These are phyloP conservation scores for Rhizopus sp. DNA, from an alignment of 371 early-diverging fungal species.

Conservation along the genomic window DNA sequence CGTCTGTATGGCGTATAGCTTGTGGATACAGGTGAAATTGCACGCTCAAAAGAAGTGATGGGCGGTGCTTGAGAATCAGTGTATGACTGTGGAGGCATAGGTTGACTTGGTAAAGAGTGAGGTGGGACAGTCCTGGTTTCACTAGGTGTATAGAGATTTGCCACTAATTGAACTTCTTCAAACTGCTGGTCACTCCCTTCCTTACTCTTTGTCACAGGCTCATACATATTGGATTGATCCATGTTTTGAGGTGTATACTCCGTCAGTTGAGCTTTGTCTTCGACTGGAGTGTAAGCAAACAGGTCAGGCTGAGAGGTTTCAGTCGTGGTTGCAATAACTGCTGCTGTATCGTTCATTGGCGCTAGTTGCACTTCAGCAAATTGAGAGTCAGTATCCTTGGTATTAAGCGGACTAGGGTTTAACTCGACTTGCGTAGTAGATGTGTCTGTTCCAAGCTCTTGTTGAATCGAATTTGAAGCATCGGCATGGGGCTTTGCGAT, in stretches of 20 bases:
- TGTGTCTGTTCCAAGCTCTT: neutral
- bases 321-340: neutral
- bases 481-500: neutral
- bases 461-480: neutral
- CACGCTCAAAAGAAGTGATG: no score
- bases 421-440: neutral
- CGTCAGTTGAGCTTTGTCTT: neutral
- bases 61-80: no score
- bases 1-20: neutral
- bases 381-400: neutral
- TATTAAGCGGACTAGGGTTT: neutral
- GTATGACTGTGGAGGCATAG: neutral
- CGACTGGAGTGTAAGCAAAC: neutral
- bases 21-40: neutral
- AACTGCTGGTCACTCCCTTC: neutral
- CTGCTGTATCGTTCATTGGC: neutral
- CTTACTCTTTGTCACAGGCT: neutral
- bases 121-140: neutral
- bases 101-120: neutral
- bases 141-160: neutral
- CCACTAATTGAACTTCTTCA: neutral
- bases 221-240: neutral
- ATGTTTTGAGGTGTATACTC: neutral
- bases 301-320: neutral
- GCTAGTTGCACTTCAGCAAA: slow-evolving; percentile 4